Percentiles rank a stretch among this genome's conserved stretches.
phyloP scores from a whole-genome alignment of 1,284 basidiomycete species.

The Rugosomyces carneus region DNA sequence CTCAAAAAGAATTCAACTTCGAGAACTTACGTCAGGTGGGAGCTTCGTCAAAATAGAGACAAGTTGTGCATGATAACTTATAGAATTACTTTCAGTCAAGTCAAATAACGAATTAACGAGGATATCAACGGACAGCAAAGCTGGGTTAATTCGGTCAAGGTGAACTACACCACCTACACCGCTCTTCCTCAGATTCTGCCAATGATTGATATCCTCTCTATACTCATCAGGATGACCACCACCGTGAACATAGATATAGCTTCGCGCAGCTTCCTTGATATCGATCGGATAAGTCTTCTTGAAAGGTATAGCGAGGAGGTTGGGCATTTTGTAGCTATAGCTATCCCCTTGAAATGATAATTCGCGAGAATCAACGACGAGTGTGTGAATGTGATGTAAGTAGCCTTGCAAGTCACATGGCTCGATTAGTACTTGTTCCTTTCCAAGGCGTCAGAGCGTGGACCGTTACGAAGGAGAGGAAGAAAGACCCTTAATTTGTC shows the following conservation, averaged over 20 bases:
- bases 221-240: slow-evolving; percentile 90
- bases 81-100: slow-evolving; percentile 16
- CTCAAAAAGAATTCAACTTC: neutral
- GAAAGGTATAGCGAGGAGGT: slow-evolving; percentile 73
- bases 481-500: no score
- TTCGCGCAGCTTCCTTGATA: slow-evolving; percentile 53
- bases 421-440: no score
- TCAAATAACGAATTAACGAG: slow-evolving; percentile 5
- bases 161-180: slow-evolving; percentile 56
- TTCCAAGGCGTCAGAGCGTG: no score
- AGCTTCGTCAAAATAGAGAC: slow-evolving; percentile 57
- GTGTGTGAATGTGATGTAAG: no score
- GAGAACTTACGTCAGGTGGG: slow-evolving; percentile 34
- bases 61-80: slow-evolving; percentile 87
- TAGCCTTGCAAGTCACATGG: no score
- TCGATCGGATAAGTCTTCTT: slow-evolving; percentile 65
- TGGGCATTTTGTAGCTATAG: slow-evolving; percentile 53
- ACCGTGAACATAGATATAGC: slow-evolving; percentile 67
- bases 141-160: slow-evolving; percentile 42
- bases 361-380: no score
- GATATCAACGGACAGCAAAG: slow-evolving; percentile 40
- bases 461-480: no score
- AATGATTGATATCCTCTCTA: slow-evolving; percentile 68
- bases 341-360: no score
- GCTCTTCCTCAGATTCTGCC: slow-evolving; percentile 65